Evolutionary conservation across 2,329 filamentous ascomycete genomes (phyloP).

Genomic region (Paraconiothyrium sp.): DNA sequence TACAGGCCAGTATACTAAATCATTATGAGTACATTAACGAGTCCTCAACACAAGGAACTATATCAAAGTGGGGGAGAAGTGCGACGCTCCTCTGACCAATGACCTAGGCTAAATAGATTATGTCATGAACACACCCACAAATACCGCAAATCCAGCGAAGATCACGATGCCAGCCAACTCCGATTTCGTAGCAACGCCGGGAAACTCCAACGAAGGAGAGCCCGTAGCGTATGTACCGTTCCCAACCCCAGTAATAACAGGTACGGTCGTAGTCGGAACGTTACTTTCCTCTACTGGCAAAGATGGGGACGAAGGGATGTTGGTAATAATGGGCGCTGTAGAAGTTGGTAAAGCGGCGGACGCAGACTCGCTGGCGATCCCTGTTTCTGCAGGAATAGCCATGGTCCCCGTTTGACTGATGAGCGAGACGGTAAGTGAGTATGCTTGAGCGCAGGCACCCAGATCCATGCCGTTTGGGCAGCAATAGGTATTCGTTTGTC

Average conservation of each 20-base stretch:
- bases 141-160: conserved; percentile 28
- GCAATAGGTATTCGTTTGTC: conserved; percentile 64
- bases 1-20: too few species aligned
- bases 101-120: background rate
- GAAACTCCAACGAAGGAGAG: conserved; percentile 25
- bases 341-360: conserved; percentile 10
- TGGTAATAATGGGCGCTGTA: conserved; percentile 21
- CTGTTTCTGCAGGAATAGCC: conserved; percentile 1
- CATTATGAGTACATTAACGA: too few species aligned
- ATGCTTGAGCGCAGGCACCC: conserved; percentile 63
- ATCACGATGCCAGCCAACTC: conserved; percentile 27
- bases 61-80: background rate
- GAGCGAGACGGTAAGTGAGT: conserved; percentile 61
- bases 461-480: conserved; percentile 67
- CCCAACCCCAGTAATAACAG: conserved; percentile 11
- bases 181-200: conserved; percentile 24
- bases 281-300: background rate
- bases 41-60: too few species aligned
- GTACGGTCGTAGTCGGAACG: conserved; percentile 10
- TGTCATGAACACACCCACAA: conserved; percentile 12
- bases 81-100: background rate
- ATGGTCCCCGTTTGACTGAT: conserved; percentile 53
- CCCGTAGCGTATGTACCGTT: conserved; percentile 26
- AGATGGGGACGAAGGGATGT: background rate
- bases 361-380: background rate